Conservation (phyloP, 139 green algal species). For the Picochlorum sp. region DNA sequence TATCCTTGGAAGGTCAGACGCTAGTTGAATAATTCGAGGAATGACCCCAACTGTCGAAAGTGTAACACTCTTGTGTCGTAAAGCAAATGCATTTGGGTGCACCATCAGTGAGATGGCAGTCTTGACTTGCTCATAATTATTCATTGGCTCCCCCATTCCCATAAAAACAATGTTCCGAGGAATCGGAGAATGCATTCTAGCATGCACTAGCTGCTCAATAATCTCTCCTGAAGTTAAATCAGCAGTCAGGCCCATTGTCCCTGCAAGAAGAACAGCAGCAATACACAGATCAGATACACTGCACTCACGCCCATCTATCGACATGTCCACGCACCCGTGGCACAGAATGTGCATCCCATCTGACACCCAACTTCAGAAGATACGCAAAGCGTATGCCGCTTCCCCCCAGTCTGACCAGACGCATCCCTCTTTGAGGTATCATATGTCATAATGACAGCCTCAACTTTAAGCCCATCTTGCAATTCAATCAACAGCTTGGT, state of each 20-base stretch:
- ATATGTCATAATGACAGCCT: conserved; percentile 86
- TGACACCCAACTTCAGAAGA: conserved; percentile 80
- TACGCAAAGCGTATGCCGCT: conserved; percentile 73
- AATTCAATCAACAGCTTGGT: conserved; percentile 82
- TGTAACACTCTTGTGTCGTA: conserved; percentile 69
- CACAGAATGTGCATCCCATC: conserved; percentile 97
- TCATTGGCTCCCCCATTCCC: conserved; percentile 95
- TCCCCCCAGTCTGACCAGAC: conserved; percentile 5
- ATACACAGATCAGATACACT: no score
- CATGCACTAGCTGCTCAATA: conserved; percentile 90
- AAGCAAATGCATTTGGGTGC: conserved; percentile 53
- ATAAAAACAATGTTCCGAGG: conserved; percentile 94
- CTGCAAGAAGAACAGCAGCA: no score
- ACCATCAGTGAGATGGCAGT: conserved; percentile 65
- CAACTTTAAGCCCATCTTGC: conserved; percentile 85
- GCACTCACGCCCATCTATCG: no score
- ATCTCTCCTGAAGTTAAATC: conserved; percentile 90
- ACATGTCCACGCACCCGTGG: conserved; percentile 46
- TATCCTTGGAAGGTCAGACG: conserved; percentile 72
- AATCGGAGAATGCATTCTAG: conserved; percentile 25
- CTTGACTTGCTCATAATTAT: conserved; percentile 87
- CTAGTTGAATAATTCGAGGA: conserved; percentile 61
- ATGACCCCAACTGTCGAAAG: conserved; percentile 87
- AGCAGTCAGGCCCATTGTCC: conserved; percentile 85
- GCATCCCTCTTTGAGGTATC: conserved; percentile 34